These are phyloP conservation scores for Penicillium sp. DNA, from an alignment of 2,329 filamentous ascomycete genomes.

Conservation along the genomic window DNA sequence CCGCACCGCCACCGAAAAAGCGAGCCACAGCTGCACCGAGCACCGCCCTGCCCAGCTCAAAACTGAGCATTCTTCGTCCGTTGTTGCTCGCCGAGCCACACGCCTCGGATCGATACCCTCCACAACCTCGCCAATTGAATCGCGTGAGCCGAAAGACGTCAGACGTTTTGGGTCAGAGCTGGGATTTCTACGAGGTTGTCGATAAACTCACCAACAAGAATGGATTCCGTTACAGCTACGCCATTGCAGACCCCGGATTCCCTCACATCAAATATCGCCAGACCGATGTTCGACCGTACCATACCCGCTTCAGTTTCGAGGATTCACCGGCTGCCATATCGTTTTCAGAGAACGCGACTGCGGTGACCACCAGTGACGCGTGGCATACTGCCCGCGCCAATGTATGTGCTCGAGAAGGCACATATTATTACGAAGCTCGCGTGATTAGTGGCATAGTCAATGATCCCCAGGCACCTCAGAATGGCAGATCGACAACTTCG, in stretches of 20 bases:
- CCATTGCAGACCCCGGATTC: slow-evolving; percentile 84
- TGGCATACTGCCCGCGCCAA: slow-evolving; percentile 91
- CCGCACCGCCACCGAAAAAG: slow-evolving; percentile 38
- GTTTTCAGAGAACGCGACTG: slow-evolving; percentile 71
- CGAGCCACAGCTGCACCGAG: slow-evolving; percentile 31
- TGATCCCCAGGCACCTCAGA: slow-evolving; percentile 23
- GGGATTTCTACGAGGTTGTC: slow-evolving; percentile 46
- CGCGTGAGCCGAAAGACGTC: slow-evolving; percentile 39
- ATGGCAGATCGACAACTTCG: slow-evolving; percentile 24
- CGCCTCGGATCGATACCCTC: slow-evolving; percentile 38
- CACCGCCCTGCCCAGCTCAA: slow-evolving; percentile 38
- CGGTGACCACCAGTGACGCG: slow-evolving; percentile 87
- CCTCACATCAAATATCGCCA: slow-evolving; percentile 88
- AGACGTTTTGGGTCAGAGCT: slow-evolving; percentile 34
- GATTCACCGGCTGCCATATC: slow-evolving; percentile 84
- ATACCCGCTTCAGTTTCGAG: slow-evolving; percentile 85
- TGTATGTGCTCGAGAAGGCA: slow-evolving; percentile 82
- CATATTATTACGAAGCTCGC: slow-evolving; percentile 92
- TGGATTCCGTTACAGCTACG: slow-evolving; percentile 83
- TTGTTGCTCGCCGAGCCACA: slow-evolving; percentile 43
- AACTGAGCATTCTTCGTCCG: slow-evolving; percentile 43
- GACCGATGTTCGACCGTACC: slow-evolving; percentile 80
- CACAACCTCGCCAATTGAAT: slow-evolving; percentile 43
- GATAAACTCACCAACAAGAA: slow-evolving; percentile 63
- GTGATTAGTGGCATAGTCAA: slow-evolving; percentile 67